phyloP scores from a whole-genome alignment of 2,329 filamentous ascomycete species.

The Tolypocladium inflatum region DNA sequence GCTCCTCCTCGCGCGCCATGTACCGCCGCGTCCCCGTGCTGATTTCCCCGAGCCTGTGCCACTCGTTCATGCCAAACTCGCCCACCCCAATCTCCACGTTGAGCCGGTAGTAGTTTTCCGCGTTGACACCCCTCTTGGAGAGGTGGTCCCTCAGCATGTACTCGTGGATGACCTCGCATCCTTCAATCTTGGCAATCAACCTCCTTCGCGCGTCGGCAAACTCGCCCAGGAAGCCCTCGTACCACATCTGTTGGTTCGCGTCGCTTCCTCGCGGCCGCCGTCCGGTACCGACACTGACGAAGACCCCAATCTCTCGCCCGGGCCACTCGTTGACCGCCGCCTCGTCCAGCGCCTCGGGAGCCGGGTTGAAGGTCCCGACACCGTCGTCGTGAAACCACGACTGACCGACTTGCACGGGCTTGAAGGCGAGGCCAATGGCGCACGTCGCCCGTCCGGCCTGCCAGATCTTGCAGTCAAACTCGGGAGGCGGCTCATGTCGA shows the following conservation, averaged over 20 bases:
- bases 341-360: constrained; percentile 79
- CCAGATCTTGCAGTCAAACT: constrained; percentile 94
- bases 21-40: constrained; percentile 86
- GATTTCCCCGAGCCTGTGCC: constrained; percentile 88
- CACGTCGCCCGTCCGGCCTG: constrained; percentile 92
- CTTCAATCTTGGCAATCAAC: constrained; percentile 87
- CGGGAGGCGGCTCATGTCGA: constrained; percentile 77
- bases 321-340: constrained; percentile 92
- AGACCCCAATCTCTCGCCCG: constrained; percentile 82
- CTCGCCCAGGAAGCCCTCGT: constrained; percentile 85
- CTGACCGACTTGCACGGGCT: constrained; percentile 88
- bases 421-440: constrained; percentile 87
- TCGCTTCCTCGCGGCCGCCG: constrained; percentile 60
- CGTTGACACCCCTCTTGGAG: constrained; percentile 66
- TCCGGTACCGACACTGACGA: constrained; percentile 90
- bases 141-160: constrained; percentile 76
- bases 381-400: constrained; percentile 93
- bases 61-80: constrained; percentile 98
- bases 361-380: constrained; percentile 81
- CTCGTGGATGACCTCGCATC: constrained; percentile 83
- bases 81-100: constrained; percentile 95
- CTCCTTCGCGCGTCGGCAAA: constrained; percentile 83
- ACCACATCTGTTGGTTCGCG: constrained; percentile 72
- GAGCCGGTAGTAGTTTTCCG: constrained; percentile 89
- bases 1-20: constrained; percentile 61